Evolutionary conservation across 108 stramenopile species (phyloP).

Genomic region (Pseudonitzschia pungens): DNA sequence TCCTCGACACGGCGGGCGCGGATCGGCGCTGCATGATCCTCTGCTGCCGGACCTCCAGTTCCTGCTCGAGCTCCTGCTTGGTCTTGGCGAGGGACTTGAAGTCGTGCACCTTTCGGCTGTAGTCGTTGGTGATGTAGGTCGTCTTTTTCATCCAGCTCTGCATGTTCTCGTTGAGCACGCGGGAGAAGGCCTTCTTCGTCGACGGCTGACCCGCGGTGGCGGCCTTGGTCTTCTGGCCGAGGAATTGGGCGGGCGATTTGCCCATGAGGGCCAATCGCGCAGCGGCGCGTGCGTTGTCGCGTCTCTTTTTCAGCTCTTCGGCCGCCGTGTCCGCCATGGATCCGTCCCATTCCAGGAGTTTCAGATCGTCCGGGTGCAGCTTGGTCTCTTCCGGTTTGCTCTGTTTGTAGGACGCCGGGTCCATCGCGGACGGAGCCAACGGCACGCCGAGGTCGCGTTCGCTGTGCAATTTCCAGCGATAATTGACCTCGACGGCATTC

Average conservation of each 20-base stretch:
- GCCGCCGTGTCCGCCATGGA: constrained; percentile 74
- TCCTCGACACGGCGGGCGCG: constrained; percentile 36
- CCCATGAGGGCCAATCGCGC: constrained; percentile 65
- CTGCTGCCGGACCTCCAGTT: constrained; percentile 48
- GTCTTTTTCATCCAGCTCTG: constrained; percentile 89
- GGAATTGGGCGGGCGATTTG: constrained; percentile 33
- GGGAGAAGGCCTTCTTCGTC: constrained; percentile 68
- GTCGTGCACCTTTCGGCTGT: constrained; percentile 73
- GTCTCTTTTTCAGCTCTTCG: constrained; percentile 56
- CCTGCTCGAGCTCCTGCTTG: constrained; percentile 48
- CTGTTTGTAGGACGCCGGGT: constrained; percentile 54
- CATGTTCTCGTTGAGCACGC: constrained; percentile 75
- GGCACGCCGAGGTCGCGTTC: constrained; percentile 74
- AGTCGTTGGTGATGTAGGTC: constrained; percentile 84
- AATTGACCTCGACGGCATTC: constrained; percentile 78
- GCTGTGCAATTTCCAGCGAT: constrained; percentile 80
- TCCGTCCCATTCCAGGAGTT: constrained; percentile 79
- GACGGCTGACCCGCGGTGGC: constrained; percentile 6
- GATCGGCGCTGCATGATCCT: constrained; percentile 42
- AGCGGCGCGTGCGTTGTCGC: constrained; percentile 65
- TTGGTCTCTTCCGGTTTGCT: constrained; percentile 15
- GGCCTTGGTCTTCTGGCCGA: constrained; percentile 23
- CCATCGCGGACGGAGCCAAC: constrained; percentile 82
- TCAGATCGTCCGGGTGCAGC: constrained; percentile 70
- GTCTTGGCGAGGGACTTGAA: constrained; percentile 82